These are phyloP conservation scores for Emergomyces africanus DNA, from an alignment of 2,329 filamentous ascomycete genomes.

Conservation along the genomic window DNA sequence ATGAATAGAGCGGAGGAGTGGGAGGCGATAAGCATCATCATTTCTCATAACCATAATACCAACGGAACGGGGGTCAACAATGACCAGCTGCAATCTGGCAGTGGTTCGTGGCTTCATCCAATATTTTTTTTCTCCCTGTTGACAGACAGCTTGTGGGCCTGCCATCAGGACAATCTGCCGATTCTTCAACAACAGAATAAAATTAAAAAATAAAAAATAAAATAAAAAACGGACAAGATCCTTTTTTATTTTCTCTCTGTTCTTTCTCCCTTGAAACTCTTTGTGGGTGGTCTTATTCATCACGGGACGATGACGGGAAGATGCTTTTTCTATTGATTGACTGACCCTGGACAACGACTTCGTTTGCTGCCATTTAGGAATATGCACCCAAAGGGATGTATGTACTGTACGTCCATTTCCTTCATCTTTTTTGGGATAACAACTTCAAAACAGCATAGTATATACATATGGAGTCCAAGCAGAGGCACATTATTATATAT, in stretches of 20 bases:
- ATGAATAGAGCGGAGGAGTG: neutral
- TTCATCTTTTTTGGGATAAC: neutral
- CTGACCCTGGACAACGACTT: neutral
- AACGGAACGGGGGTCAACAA: no score
- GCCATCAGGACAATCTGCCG: neutral
- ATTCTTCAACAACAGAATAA: neutral
- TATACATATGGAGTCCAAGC: no score
- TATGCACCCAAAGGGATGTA: neutral
- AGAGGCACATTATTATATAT: no score
- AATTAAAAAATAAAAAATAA: no score
- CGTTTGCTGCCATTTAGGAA: neutral
- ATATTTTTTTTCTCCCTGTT: neutral
- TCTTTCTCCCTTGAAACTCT: neutral
- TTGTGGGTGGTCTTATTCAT: neutral
- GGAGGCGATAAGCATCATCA: neutral
- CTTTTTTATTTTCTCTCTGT: neutral
- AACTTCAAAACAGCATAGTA: neutral
- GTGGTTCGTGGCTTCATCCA: neutral
- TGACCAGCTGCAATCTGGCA: neutral
- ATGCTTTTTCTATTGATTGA: neutral
- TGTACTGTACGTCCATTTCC: no score
- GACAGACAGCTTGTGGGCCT: neutral
- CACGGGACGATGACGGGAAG: neutral
- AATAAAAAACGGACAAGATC: neutral
- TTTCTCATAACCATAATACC: no score